phyloP scores from a whole-genome alignment of 169 alveolate genomes.

The Plasmodium inui region DNA sequence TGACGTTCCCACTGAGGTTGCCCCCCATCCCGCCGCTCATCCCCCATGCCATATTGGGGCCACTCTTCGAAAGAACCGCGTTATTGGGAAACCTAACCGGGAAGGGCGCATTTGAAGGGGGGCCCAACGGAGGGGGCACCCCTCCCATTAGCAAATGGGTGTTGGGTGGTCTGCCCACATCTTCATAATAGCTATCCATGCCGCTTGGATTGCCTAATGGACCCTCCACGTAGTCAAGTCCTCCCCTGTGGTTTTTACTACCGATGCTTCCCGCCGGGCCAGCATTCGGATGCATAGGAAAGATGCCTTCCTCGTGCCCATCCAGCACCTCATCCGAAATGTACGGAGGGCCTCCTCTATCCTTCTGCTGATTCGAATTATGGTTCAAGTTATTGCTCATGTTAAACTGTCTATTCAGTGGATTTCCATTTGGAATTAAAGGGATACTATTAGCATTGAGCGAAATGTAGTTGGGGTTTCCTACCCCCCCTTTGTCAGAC shows the following conservation, averaged over 20 bases:
- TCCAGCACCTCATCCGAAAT: neutral
- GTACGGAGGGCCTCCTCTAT: neutral
- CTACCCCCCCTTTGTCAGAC: neutral
- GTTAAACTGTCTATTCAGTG: neutral
- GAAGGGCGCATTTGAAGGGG: neutral
- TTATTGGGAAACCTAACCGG: neutral
- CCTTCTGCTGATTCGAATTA: neutral
- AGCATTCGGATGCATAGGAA: neutral
- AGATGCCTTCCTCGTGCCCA: neutral
- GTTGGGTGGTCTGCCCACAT: neutral
- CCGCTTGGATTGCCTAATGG: neutral
- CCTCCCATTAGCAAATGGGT: neutral
- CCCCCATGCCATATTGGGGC: slow-evolving; percentile 10
- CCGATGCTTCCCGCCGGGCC: neutral
- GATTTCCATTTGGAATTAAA: neutral
- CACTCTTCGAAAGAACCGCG: slow-evolving; percentile 8
- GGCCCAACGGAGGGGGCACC: neutral
- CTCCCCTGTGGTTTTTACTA: neutral
- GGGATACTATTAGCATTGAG: slow-evolving; percentile 6
- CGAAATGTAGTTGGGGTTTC: slow-evolving; percentile 27
- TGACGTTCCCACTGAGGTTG: neutral
- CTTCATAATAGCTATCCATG: neutral
- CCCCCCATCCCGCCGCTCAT: neutral
- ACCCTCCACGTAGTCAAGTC: neutral
- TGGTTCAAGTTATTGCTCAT: neutral